phyloP scores from a whole-genome alignment of 345 rosid species.

The Eucalyptus polyanthemos region DNA sequence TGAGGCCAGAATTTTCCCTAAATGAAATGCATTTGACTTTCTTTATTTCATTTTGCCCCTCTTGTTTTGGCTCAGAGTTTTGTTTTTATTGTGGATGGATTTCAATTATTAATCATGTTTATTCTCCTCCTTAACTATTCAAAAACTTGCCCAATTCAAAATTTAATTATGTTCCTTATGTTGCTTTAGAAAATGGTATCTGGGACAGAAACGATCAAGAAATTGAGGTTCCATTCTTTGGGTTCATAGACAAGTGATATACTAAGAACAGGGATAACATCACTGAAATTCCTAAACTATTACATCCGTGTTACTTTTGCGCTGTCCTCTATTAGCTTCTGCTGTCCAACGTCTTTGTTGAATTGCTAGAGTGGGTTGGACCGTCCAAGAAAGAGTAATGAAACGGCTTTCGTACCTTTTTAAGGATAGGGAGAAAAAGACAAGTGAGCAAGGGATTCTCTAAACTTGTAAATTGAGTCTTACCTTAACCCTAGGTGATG shows the following conservation, averaged over 20 bases:
- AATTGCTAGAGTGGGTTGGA: neutral
- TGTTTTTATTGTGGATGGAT: neutral
- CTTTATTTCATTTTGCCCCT: neutral
- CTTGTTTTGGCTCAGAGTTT: neutral
- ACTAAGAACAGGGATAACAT: neutral
- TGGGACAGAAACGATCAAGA: neutral
- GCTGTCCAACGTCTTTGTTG: neutral
- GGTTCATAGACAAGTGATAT: neutral
- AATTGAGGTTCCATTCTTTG: neutral
- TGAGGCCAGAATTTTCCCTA: conserved; percentile 12
- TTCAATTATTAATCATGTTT: neutral
- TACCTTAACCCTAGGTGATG: neutral
- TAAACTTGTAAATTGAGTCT: neutral
- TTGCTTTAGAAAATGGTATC: neutral
- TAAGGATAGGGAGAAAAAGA: neutral
- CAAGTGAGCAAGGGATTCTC: neutral
- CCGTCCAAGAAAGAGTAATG: neutral
- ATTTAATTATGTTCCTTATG: neutral
- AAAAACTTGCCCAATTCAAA: neutral
- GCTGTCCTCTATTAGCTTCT: neutral
- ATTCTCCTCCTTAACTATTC: neutral
- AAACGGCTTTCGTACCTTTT: neutral
- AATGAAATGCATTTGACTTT: neutral
- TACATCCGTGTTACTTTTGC: neutral
- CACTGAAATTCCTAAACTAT: neutral